A percentile compares a stretch with the other conserved stretches of the same genome.
Evolutionary conservation across 352 stramenopile species (phyloP).

Genomic region (Pythium brachiatum): DNA sequence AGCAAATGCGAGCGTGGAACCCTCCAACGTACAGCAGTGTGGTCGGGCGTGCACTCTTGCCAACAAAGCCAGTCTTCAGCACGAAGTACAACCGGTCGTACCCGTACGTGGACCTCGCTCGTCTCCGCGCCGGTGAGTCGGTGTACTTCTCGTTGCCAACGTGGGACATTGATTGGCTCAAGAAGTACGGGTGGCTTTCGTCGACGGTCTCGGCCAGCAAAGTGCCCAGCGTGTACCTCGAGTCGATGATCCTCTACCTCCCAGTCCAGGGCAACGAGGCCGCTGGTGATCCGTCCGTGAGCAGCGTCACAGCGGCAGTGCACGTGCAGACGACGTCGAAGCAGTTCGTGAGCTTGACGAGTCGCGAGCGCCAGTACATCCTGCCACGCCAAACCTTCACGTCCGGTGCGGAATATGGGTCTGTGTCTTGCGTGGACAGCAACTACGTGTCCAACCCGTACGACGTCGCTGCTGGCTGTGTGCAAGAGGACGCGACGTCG

Average conservation of each 20-base stretch:
- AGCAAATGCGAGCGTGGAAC: slow-evolving; percentile 8
- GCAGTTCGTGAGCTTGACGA: not conserved
- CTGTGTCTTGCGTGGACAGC: not conserved
- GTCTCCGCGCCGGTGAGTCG: not conserved
- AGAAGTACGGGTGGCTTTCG: slow-evolving; percentile 8
- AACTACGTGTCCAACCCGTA: slow-evolving; percentile 3
- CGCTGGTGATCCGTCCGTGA: not conserved
- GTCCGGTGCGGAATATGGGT: not conserved
- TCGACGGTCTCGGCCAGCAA: not conserved
- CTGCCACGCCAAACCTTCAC: not conserved
- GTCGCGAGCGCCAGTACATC: not conserved
- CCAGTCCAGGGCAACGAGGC: not conserved
- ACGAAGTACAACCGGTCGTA: not conserved
- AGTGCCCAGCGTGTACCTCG: slow-evolving; percentile 3
- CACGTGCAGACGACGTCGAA: not conserved
- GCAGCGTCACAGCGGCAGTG: not conserved
- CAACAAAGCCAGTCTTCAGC: not conserved
- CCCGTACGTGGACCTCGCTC: slow-evolving; percentile 7
- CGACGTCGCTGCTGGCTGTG: not conserved
- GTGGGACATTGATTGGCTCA: slow-evolving; percentile 11
- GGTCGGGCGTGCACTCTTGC: not conserved
- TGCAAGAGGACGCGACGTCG: slow-evolving; percentile 5
- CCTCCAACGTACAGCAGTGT: not conserved
- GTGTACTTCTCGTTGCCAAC: slow-evolving; percentile 7
- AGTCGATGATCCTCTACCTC: slow-evolving; percentile 1